phyloP scores from a whole-genome alignment of 306 rosid genomes.

The Biancaea sappan region DNA sequence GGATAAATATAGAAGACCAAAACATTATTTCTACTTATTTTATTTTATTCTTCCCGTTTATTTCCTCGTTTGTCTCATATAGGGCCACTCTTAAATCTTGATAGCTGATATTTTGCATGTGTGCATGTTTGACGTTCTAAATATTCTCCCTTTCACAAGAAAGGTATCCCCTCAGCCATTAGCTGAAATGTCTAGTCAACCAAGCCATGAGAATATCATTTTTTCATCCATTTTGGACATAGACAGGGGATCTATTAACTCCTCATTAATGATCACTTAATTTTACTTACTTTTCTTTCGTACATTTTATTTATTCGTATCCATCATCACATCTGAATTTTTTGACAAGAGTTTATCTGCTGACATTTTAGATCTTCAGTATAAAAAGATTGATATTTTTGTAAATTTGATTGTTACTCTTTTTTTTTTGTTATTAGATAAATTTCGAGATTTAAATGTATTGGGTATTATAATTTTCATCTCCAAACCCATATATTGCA shows the following conservation, averaged over 20 bases:
- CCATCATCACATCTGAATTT: no score
- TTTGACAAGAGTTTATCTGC: no score
- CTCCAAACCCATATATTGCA: no score
- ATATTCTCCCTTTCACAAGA: conserved; percentile 27
- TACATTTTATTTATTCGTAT: no score
- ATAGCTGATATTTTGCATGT: conserved; percentile 1
- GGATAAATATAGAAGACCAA: no score
- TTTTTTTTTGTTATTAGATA: no score
- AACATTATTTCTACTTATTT: no score
- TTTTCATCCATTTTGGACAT: conserved; percentile 33
- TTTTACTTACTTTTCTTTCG: not conserved
- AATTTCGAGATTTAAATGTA: no score
- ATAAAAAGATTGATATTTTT: no score
- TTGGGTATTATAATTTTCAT: no score
- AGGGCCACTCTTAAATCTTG: not conserved
- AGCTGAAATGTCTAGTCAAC: conserved; percentile 45
- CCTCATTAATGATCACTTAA: conserved; percentile 5
- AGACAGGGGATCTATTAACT: conserved; percentile 34
- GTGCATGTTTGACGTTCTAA: conserved; percentile 46
- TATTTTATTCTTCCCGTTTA: not conserved
- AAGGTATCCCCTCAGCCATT: conserved; percentile 24
- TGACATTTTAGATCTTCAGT: no score
- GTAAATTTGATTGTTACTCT: no score
- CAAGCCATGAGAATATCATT: not conserved
- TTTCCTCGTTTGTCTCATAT: not conserved